These are phyloP conservation scores for Bombardia bombarda DNA, from an alignment of 495 filamentous ascomycete species.

Conservation along the genomic window DNA sequence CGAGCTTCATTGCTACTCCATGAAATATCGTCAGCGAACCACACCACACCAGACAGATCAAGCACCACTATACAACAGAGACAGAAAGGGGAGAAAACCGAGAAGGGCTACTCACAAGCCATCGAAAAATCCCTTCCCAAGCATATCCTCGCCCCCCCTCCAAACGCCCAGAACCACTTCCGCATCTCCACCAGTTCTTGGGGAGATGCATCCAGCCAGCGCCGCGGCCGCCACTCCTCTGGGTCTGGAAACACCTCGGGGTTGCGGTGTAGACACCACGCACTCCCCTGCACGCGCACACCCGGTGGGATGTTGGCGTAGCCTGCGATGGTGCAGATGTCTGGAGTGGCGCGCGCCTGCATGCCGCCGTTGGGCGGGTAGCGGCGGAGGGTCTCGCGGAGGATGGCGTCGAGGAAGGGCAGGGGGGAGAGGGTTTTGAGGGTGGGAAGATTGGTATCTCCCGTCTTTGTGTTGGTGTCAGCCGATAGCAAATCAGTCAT, in stretches of 20 bases:
- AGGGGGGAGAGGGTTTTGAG: neutral
- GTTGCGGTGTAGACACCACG: slow-evolving; percentile 1
- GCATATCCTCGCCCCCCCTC: slow-evolving; percentile 1
- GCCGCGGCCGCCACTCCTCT: neutral
- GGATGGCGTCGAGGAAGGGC: neutral
- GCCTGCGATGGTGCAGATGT: neutral
- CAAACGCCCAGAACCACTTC: slow-evolving; percentile 4
- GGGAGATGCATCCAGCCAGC: neutral
- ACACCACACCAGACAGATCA: neutral
- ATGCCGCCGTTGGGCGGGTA: neutral
- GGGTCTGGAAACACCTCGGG: neutral
- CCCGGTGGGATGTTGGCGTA: neutral
- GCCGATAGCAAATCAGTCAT: neutral
- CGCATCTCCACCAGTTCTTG: neutral
- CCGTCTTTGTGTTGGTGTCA: neutral
- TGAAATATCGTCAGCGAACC: neutral
- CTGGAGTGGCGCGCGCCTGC: neutral
- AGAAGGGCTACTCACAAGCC: neutral
- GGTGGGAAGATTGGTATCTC: neutral
- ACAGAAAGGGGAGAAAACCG: neutral
- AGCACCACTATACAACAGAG: neutral
- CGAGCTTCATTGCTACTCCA: neutral
- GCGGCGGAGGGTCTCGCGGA: neutral
- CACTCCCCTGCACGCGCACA: neutral
- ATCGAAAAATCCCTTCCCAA: neutral